Evolutionary conservation across 306 rosid species (phyloP).

Genomic region (Lablab purpureus): DNA sequence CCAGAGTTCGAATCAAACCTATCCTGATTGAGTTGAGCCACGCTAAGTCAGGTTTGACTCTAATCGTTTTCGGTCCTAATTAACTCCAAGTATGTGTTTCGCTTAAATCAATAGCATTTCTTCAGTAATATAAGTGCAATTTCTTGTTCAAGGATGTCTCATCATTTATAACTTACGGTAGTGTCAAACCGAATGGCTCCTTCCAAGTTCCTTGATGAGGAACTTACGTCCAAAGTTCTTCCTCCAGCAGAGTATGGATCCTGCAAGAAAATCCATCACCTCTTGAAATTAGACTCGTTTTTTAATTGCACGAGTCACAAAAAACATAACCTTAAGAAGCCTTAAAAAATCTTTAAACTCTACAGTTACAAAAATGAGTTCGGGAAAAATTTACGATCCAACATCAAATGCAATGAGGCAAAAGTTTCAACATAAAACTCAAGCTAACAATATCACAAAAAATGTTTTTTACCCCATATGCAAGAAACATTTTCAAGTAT

Average conservation of each 20-base stretch:
- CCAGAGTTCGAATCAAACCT: neutral
- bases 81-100: neutral
- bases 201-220: conserved; percentile 50
- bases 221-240: conserved; percentile 37
- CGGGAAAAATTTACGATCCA: conserved; percentile 16
- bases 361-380: neutral
- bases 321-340: conserved; percentile 13
- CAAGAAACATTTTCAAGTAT: neutral
- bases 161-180: conserved; percentile 52
- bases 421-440: conserved; percentile 24
- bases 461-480: neutral
- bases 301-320: conserved; percentile 16
- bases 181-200: conserved; percentile 40
- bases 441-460: conserved; percentile 28
- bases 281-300: conserved; percentile 4
- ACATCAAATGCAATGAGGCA: neutral
- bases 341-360: neutral
- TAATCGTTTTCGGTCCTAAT: neutral
- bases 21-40: neutral
- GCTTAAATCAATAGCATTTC: conserved; percentile 11
- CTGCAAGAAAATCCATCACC: conserved; percentile 57
- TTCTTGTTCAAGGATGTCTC: conserved; percentile 23
- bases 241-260: conserved; percentile 60
- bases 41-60: neutral
- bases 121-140: neutral